Base-by-base conservation (phyloP, 108 stramenopile genomes). In the Ochromonas danica region DNA sequence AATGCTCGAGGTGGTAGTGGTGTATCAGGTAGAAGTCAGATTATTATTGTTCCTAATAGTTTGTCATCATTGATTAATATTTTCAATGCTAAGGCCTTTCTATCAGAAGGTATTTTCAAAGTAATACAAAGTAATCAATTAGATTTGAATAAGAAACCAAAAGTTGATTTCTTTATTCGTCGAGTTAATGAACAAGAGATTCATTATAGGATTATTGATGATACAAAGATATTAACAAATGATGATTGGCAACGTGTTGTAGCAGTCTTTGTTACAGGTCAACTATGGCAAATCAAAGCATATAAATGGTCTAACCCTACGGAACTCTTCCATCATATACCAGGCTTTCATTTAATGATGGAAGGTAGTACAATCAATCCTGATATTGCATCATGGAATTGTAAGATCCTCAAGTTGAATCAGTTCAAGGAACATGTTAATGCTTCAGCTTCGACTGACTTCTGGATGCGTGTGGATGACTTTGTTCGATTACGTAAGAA, bases 261-360 rank as follows among this genome's bases (percentile, higher is more conserved):
- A 42, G 94, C 96, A 10, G 95, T 98, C 1, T 79, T 98, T 38
- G 91, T 91, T 45, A 88, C 91, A 77, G 97, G 97, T 61, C 89
- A 92, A 27, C 72, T 86, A 0, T 98, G 97, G 97, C 97, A 98
- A 85, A 96, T 98, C 89, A 95, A 95, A 82, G 96, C 93, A 45
- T 98, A 95, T 96, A 81, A 63, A 40, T 84, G 62, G 81, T 71
- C 40, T 0, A 40, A 82, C 27, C 85, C 81, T 31, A 72, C 80
- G 6, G 67, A 61, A 42, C 80, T 88, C 0, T 88, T 88, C 80
- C 62, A 87, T 38, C 41, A 82, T 57, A 63, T 77, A 61, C 80
- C 71, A 27, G 88, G 83, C 39, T 51, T 84, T 33, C 86, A 87
- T 79, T 30, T 88, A 57, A 72, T 84, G 40, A 82, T 65, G 70